These are phyloP conservation scores for Chlorella sp. DNA, from an alignment of 139 green algal species.

Conservation along the genomic window DNA sequence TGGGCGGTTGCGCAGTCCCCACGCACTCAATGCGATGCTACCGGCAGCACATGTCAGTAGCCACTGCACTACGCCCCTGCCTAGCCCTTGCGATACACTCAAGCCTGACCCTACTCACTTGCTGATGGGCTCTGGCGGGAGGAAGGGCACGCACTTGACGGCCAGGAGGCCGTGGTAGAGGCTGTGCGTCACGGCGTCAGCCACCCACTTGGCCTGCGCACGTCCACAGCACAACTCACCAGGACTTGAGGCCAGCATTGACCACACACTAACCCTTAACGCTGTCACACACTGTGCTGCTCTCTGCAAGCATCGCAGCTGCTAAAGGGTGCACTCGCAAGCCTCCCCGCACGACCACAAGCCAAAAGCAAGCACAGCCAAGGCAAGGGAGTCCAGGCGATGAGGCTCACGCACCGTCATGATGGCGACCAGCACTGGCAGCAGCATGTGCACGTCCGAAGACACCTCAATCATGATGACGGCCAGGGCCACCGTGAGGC, in stretches of 20 bases:
- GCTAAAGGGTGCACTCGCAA: not conserved
- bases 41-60: not conserved
- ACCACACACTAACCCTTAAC: no score
- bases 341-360: no score
- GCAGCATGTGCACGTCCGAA: slow-evolving; percentile 82
- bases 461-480: slow-evolving; percentile 92
- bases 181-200: slow-evolving; percentile 62
- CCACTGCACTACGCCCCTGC: not conserved
- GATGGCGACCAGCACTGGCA: slow-evolving; percentile 78
- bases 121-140: slow-evolving; percentile 46
- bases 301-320: not conserved
- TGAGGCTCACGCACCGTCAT: slow-evolving; percentile 36
- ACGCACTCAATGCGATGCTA: no score
- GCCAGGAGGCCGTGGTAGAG: slow-evolving; percentile 82
- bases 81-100: not conserved
- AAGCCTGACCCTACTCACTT: slow-evolving; percentile 19
- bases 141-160: slow-evolving; percentile 78
- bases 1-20: no score
- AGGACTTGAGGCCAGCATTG: no score
- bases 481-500: slow-evolving; percentile 78
- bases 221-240: no score
- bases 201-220: slow-evolving; percentile 70
- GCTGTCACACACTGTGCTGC: no score
- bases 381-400: no score
- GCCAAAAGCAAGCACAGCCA: no score